phyloP scores from a whole-genome alignment of 2,329 filamentous ascomycete species.

The Nigrospora sphaerica region DNA sequence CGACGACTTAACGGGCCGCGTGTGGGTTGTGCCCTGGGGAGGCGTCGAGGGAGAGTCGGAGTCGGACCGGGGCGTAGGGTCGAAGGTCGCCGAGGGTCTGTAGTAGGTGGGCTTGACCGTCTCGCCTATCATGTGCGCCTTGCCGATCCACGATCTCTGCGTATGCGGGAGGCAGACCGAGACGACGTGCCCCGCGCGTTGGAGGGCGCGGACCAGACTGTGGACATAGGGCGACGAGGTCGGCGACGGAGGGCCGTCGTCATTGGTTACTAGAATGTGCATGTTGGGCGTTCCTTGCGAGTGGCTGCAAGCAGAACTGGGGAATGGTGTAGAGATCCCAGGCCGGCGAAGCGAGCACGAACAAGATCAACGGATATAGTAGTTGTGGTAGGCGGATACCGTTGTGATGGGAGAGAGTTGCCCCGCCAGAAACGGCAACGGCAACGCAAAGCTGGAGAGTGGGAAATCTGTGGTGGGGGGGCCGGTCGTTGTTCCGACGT shows the following conservation, averaged over 20 bases:
- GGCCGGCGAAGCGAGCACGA: too few species aligned
- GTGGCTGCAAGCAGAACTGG: too few species aligned
- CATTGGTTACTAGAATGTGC: conserved; percentile 66
- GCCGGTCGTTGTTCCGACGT: too few species aligned
- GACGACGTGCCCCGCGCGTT: conserved; percentile 73
- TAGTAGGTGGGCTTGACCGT: conserved; percentile 81
- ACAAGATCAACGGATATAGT: too few species aligned
- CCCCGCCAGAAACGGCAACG: too few species aligned
- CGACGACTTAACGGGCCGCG: conserved; percentile 42
- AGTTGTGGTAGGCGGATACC: too few species aligned
- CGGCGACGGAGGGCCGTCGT: conserved; percentile 73
- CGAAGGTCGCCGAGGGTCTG: conserved; percentile 40
- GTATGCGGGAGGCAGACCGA: conserved; percentile 86
- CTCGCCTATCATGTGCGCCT: conserved; percentile 92
- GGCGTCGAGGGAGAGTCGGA: conserved; percentile 22
- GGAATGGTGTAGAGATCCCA: too few species aligned
- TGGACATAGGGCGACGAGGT: conserved; percentile 77
- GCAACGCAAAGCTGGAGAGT: too few species aligned
- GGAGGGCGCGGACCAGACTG: conserved; percentile 62
- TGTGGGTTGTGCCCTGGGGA: conserved; percentile 59
- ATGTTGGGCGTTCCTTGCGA: conserved; percentile 26
- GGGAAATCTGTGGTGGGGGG: too few species aligned
- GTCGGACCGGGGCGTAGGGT: conserved; percentile 21
- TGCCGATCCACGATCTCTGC: conserved; percentile 96
- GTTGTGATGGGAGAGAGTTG: too few species aligned